Percentiles rank a stretch among this genome's conserved stretches.
phyloP scores from a whole-genome alignment of 768 basidiomycete genomes.

The Kwoniella sp. region DNA sequence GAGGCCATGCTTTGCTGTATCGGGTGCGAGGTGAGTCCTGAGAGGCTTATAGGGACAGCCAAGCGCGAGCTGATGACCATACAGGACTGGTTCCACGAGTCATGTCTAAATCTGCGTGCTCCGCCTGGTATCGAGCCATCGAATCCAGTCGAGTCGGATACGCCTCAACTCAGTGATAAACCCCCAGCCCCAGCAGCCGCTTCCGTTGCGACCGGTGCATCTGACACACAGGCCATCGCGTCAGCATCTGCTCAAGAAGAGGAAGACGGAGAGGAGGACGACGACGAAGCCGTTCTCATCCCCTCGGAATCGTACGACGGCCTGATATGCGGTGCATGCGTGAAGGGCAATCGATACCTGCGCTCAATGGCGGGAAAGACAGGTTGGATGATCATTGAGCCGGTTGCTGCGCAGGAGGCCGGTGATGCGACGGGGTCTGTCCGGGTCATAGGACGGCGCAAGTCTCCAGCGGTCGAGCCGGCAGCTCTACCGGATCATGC shows the following conservation, averaged over 20 bases:
- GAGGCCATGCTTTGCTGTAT: constrained; percentile 49
- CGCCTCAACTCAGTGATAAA: not conserved
- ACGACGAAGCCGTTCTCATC: constrained; percentile 36
- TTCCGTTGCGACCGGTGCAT: not conserved
- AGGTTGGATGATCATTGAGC: constrained; percentile 48
- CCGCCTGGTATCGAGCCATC: too few species aligned
- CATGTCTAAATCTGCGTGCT: constrained; percentile 35
- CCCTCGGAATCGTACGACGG: constrained; percentile 41
- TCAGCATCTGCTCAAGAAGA: too few species aligned
- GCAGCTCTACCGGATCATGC: too few species aligned
- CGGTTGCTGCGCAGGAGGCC: not conserved
- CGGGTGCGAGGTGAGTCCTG: constrained; percentile 41
- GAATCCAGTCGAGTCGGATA: too few species aligned
- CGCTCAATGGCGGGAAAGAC: constrained; percentile 26
- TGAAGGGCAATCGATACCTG: constrained; percentile 14
- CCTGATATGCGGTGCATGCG: constrained; percentile 42
- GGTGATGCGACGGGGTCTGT: too few species aligned
- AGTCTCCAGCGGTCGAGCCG: too few species aligned
- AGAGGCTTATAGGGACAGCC: not conserved
- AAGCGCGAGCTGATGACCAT: not conserved
- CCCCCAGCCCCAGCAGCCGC: not conserved
- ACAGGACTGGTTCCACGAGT: constrained; percentile 49
- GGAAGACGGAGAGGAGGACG: constrained; percentile 37
- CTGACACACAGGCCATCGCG: not conserved
- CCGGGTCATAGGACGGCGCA: too few species aligned